Evolutionary conservation across 108 stramenopile genomes (phyloP), one percentile per base, ranked within the genome.

Genomic region (Nitzschia putrida): DNA sequence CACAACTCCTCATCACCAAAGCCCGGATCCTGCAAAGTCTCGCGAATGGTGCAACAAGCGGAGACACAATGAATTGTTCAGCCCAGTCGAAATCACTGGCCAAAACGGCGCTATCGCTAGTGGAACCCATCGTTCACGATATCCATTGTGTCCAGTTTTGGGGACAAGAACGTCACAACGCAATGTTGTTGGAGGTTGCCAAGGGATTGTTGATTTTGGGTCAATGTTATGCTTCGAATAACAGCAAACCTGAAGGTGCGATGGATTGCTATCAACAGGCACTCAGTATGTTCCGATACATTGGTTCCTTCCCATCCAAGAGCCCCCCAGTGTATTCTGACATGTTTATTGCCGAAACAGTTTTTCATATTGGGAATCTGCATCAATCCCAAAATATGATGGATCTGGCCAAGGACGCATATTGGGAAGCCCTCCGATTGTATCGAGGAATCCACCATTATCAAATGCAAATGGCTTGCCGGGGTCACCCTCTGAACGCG

Each of bases 361-460:
- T 25, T 0, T 25, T 12, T 9, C 44, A 63, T 5, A n/a, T 63
- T 21, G 61, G 61, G 23, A 45, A 47, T 8, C 8, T 63, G 18
- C 44, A 63, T 43, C 16, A 44, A 43, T 41, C 43, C 10, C 43
- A 63, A 63, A 43, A 39, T 4, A 16, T 63, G 8, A 21, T 63
- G 61, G 61, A 63, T 63, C 40, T 47, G 1, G 44, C 61, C 18
- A 63, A 63, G 23, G 61, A 45, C 12, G 37, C 61, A n/a, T 63
- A 63, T 45, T 63, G 61, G 61, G 44, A 63, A 20, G 61, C 61
- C 20, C 44, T 63, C 7, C 42, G 61, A 22, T 5, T 63, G 3
- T 63, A 63, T 45, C 44, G 61, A 24, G 37, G 12, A 23, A 20
- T 63, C 21, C 21, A 63, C 45, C 42, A 47, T 16, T 37, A n/a